Percentiles rank a stretch among this genome's conserved stretches.
Evolutionary conservation across 176 grass and related monocot species (phyloP).

Genomic region (Rhynchospora pubera): DNA sequence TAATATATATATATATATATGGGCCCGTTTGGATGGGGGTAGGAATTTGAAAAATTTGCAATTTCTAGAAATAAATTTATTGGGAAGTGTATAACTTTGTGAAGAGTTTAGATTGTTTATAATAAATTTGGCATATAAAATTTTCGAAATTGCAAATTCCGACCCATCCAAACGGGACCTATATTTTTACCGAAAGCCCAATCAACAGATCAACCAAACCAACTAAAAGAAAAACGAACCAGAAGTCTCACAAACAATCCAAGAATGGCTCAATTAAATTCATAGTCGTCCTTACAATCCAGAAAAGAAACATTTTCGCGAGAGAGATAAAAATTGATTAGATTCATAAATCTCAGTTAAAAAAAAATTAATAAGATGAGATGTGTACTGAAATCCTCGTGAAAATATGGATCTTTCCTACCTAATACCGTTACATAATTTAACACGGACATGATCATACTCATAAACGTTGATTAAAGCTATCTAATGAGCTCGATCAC

Average conservation of each 20-base stretch:
- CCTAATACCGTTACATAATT: background rate
- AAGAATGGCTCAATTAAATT: background rate
- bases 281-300: background rate
- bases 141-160: too few species aligned
- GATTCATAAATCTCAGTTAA: background rate
- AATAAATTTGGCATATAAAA: too few species aligned
- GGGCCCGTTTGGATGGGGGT: too few species aligned
- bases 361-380: background rate
- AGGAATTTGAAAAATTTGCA: too few species aligned
- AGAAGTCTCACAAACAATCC: background rate
- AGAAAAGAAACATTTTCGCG: background rate
- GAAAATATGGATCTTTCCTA: background rate
- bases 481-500: constrained; percentile 26
- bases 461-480: background rate
- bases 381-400: background rate
- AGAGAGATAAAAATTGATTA: background rate
- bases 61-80: too few species aligned
- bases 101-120: too few species aligned
- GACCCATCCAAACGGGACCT: too few species aligned
- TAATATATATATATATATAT: too few species aligned
- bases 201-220: background rate
- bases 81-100: too few species aligned
- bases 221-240: background rate
- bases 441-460: background rate
- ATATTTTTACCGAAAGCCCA: background rate